Percentiles rank a stretch among this genome's conserved stretches.
Conservation (phyloP, 1,139 yeast genomes). For the Pichia sp. region DNA sequence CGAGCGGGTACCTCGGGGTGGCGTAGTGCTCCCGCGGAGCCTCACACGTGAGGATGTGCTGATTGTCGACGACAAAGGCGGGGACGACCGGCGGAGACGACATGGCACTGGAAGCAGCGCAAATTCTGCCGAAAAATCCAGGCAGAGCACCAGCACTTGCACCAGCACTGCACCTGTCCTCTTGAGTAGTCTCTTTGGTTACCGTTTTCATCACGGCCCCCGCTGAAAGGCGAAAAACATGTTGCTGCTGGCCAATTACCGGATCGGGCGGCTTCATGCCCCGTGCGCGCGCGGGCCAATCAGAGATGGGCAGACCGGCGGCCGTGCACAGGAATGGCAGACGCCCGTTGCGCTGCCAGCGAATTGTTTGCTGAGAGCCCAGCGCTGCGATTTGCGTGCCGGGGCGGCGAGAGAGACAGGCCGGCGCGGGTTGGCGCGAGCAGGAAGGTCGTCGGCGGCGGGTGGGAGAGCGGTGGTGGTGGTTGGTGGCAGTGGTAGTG, state of each 20-base stretch:
- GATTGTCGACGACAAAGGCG: neutral
- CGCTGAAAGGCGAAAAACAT: neutral
- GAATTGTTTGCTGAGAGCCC: neutral
- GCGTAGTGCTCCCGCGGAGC: slow-evolving; percentile 8
- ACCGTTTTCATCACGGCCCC: neutral
- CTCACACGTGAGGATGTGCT: neutral
- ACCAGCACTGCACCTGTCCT: no score
- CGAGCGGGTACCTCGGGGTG: slow-evolving; percentile 27
- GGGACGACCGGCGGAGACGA: neutral
- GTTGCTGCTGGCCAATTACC: neutral
- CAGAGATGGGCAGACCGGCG: neutral
- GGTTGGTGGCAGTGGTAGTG: neutral
- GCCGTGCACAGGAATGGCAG: slow-evolving; percentile 2
- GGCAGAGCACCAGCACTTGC: no score
- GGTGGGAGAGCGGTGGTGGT: neutral
- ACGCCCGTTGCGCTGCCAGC: neutral
- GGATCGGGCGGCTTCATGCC: neutral
- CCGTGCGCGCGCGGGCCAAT: neutral
- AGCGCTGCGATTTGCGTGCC: neutral
- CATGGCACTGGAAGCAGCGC: neutral
- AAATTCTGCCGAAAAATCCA: no score
- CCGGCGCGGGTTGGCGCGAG: neutral
- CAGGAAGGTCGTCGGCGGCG: neutral
- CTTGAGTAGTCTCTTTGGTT: no score
- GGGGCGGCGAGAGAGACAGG: no score